Percentiles rank a stretch among this genome's conserved stretches.
Conservation (phyloP, 2,329 filamentous ascomycete genomes). For the Waltergamsia citrina region DNA sequence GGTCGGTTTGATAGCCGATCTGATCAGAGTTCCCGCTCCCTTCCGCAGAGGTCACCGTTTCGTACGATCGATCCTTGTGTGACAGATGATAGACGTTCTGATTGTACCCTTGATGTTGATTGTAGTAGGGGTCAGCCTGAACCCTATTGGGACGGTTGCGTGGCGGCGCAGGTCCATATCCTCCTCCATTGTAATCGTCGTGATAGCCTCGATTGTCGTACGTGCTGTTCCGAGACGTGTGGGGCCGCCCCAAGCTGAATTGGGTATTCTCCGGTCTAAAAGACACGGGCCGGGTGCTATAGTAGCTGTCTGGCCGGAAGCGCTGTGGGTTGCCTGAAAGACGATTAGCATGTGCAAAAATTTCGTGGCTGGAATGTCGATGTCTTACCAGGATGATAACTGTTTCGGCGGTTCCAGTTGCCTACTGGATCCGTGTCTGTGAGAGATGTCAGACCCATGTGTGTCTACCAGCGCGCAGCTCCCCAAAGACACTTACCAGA, state of each 20-base stretch:
- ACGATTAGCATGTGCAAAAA: constrained; percentile 1
- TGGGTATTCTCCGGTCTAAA: constrained; percentile 30
- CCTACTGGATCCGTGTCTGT: constrained; percentile 36
- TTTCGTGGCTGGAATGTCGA: background rate
- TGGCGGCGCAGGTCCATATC: background rate
- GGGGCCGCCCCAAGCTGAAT: constrained; percentile 9
- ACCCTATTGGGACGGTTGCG: too few relatives aligned
- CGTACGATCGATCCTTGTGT: constrained; percentile 71
- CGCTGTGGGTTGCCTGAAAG: constrained; percentile 25
- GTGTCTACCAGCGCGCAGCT: background rate
- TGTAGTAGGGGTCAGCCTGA: constrained; percentile 35
- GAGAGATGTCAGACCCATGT: background rate
- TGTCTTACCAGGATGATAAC: constrained; percentile 40
- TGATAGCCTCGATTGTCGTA: background rate
- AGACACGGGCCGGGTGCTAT: constrained; percentile 26
- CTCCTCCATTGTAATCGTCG: background rate
- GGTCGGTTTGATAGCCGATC: constrained; percentile 75
- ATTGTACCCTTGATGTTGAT: constrained; percentile 21
- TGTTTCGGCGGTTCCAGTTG: constrained; percentile 49
- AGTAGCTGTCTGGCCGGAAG: constrained; percentile 42
- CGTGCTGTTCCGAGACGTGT: background rate
- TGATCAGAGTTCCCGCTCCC: constrained; percentile 68
- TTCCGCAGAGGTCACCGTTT: constrained; percentile 72
- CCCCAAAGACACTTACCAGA: constrained; percentile 30
- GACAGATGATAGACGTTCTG: constrained; percentile 42